These are phyloP conservation scores for Ascochyta pisi DNA, from an alignment of 2,329 filamentous ascomycete genomes.

Conservation along the genomic window DNA sequence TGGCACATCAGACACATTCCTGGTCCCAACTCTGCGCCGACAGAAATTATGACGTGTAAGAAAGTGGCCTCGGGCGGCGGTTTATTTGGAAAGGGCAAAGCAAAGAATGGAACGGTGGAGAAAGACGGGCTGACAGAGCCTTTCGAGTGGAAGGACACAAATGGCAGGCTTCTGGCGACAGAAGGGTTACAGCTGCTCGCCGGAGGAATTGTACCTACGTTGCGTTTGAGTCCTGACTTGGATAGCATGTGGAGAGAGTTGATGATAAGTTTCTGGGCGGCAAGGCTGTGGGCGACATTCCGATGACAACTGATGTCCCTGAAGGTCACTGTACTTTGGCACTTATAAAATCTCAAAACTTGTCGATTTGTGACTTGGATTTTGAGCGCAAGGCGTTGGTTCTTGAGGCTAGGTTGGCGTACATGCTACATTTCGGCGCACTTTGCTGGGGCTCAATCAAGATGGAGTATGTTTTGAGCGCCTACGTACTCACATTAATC, in stretches of 20 bases:
- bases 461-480: no score
- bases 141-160: constrained; percentile 25
- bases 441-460: not conserved
- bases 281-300: constrained; percentile 21
- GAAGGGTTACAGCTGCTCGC: constrained; percentile 17
- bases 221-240: constrained; percentile 22
- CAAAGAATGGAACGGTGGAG: constrained; percentile 10
- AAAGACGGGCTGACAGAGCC: constrained; percentile 14
- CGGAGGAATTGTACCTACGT: constrained; percentile 20
- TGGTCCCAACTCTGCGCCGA: constrained; percentile 9
- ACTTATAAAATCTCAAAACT: not conserved
- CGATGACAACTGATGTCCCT: not conserved
- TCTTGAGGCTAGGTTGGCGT: not conserved
- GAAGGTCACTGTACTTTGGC: no score
- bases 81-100: constrained; percentile 13
- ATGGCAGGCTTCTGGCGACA: constrained; percentile 24
- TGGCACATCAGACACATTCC: constrained; percentile 25
- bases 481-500: no score
- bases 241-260: constrained; percentile 31
- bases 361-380: not conserved
- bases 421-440: not conserved
- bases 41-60: constrained; percentile 25
- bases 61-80: constrained; percentile 17
- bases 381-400: constrained; percentile 2
- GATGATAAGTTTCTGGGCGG: constrained; percentile 24